A percentile compares a stretch with the other conserved stretches of the same genome.
Conservation (phyloP, 2,329 filamentous ascomycete species). For the Cladophialophora carrionii region DNA sequence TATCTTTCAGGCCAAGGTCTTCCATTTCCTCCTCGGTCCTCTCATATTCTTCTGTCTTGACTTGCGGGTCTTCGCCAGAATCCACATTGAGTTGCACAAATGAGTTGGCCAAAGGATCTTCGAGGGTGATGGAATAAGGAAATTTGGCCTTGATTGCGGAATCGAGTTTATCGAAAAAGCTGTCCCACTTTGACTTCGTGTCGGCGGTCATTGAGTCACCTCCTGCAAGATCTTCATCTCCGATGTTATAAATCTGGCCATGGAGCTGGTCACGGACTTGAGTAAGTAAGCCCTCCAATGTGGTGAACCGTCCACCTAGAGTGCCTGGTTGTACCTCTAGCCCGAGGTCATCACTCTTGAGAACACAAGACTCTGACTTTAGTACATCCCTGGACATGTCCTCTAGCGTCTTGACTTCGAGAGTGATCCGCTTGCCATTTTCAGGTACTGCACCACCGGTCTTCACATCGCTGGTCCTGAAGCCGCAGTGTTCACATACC, state of each 20-base stretch:
- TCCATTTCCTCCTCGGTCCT: conserved; percentile 92
- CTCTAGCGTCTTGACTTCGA: conserved; percentile 68
- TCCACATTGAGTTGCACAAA: conserved; percentile 87
- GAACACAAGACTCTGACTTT: conserved; percentile 88
- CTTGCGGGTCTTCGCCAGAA: conserved; percentile 71
- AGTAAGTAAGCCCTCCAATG: conserved; percentile 88
- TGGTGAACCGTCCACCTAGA: conserved; percentile 93
- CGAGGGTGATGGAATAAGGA: conserved; percentile 79
- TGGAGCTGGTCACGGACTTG: conserved; percentile 90
- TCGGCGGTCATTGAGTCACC: conserved; percentile 75
- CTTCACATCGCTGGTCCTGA: conserved; percentile 96
- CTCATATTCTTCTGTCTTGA: conserved; percentile 79
- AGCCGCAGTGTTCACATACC: conserved; percentile 86
- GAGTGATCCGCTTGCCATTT: conserved; percentile 78
- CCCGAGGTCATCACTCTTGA: conserved; percentile 83
- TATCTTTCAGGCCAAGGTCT: conserved; percentile 85
- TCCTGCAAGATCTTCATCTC: conserved; percentile 59
- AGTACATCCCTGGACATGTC: conserved; percentile 92
- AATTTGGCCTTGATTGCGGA: conserved; percentile 77
- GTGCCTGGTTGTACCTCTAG: conserved; percentile 91
- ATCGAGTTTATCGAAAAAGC: conserved; percentile 78
- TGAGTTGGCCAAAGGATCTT: conserved; percentile 87
- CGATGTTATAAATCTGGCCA: conserved; percentile 80
- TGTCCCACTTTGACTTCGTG: conserved; percentile 73
- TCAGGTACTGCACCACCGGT: conserved; percentile 91